Conservation (phyloP, 345 rosid species). For the Eucalyptus sp. region DNA sequence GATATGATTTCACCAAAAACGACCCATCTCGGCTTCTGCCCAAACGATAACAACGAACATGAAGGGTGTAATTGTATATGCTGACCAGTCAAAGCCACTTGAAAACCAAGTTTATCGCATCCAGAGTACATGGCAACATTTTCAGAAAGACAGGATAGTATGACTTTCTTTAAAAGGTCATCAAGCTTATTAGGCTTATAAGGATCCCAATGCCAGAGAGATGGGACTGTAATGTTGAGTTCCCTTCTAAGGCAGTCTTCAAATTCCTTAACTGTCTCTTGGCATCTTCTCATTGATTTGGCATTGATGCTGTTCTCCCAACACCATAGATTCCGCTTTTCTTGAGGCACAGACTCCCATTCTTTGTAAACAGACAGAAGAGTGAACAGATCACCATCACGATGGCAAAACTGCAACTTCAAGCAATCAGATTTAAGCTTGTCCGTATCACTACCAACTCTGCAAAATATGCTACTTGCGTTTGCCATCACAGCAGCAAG, state of each 20-base stretch:
- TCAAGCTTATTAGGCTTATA: constrained; percentile 22
- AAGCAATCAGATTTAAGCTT: constrained; percentile 70
- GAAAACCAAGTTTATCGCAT: constrained; percentile 72
- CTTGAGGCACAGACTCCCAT: constrained; percentile 48
- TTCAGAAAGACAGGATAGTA: constrained; percentile 70
- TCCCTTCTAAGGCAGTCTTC: constrained; percentile 58
- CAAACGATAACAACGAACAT: constrained; percentile 66
- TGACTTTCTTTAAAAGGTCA: constrained; percentile 37
- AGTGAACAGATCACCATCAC: constrained; percentile 72
- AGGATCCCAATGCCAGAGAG: constrained; percentile 66
- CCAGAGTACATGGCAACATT: constrained; percentile 89
- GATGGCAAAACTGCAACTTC: constrained; percentile 82
- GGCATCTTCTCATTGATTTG: constrained; percentile 84
- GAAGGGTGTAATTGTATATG: constrained; percentile 78
- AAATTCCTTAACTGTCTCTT: constrained; percentile 62
- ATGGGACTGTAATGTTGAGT: constrained; percentile 43
- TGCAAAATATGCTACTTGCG: constrained; percentile 81
- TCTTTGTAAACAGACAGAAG: constrained; percentile 74
- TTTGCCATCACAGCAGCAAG: constrained; percentile 91
- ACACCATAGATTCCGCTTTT: constrained; percentile 68
- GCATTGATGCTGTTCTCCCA: constrained; percentile 95
- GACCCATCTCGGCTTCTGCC: constrained; percentile 82
- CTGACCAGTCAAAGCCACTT: constrained; percentile 72
- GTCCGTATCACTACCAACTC: constrained; percentile 62
- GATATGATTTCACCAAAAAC: constrained; percentile 79